phyloP scores from a whole-genome alignment of 495 filamentous ascomycete species.

The Xylaria castorea region DNA sequence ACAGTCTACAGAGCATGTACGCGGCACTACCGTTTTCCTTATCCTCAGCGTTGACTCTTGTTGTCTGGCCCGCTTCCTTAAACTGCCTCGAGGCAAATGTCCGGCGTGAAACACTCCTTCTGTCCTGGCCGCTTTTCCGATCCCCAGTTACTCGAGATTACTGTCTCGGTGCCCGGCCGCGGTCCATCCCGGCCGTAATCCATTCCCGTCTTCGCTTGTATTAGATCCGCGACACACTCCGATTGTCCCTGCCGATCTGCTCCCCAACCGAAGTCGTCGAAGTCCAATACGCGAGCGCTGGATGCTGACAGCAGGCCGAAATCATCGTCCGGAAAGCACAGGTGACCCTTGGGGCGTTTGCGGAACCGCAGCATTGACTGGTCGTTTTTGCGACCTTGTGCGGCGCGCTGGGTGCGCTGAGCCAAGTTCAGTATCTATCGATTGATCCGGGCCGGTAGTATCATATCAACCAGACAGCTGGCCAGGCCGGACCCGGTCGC shows the following conservation, averaged over 20 bases:
- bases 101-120: neutral
- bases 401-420: slow-evolving; percentile 8
- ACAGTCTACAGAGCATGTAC: neutral
- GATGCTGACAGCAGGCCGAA: neutral
- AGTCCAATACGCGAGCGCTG: neutral
- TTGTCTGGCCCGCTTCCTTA: neutral
- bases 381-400: neutral
- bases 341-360: neutral
- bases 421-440: neutral
- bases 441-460: neutral
- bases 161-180: slow-evolving; percentile 6
- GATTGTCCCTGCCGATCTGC: neutral
- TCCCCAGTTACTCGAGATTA: neutral
- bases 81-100: slow-evolving; percentile 4
- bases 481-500: slow-evolving; percentile 3
- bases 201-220: slow-evolving; percentile 1
- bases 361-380: neutral
- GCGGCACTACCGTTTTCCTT: neutral
- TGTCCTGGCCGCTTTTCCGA: neutral
- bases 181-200: neutral
- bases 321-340: neutral
- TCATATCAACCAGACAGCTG: neutral
- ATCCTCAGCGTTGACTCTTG: slow-evolving; percentile 12
- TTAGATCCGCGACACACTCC: neutral
- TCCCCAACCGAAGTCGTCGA: neutral